Evolutionary conservation across 768 basidiomycete genomes (phyloP).

Genomic region (Candolleomyces eurysporus): DNA sequence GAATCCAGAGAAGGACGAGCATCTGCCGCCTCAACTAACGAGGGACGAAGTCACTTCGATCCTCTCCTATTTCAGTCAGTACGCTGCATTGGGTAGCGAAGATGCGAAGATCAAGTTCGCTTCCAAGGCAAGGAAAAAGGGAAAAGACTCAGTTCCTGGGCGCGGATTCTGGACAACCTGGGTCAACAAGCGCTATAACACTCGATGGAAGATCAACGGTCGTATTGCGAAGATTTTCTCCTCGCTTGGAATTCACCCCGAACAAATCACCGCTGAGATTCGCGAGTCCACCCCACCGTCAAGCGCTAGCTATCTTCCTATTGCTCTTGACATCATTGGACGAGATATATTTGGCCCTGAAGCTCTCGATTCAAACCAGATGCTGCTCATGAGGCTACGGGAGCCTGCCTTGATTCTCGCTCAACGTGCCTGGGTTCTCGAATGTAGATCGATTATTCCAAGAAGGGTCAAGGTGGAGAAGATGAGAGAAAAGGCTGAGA

Average conservation of each 20-base stretch:
- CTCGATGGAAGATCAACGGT: not conserved
- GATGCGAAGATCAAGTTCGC: constrained; percentile 5
- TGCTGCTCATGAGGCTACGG: not conserved
- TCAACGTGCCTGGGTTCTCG: not conserved
- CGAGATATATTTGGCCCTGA: not conserved
- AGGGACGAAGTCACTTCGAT: constrained; percentile 7
- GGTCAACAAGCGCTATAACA: not conserved
- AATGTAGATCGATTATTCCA: not conserved
- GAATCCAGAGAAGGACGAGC: constrained; percentile 15
- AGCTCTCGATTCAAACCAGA: not conserved
- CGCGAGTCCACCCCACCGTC: not conserved
- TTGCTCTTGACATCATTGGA: not conserved
- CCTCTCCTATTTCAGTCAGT: constrained; percentile 12
- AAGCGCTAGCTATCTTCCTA: not conserved
- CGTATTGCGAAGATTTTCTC: not conserved
- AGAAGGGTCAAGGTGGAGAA: not conserved
- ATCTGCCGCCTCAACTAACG: constrained; percentile 11
- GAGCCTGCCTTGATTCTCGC: not conserved
- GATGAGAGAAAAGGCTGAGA: not conserved
- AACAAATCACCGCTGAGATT: not conserved
- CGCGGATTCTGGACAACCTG: not conserved
- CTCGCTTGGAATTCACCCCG: not conserved
- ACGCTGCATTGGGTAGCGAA: not conserved
- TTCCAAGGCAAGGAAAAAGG: not conserved
- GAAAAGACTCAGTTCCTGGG: constrained; percentile 9